A percentile compares a stretch with the other conserved stretches of the same genome.
Conservation (phyloP, 805 yeast genomes). For the Ogataea henricii region DNA sequence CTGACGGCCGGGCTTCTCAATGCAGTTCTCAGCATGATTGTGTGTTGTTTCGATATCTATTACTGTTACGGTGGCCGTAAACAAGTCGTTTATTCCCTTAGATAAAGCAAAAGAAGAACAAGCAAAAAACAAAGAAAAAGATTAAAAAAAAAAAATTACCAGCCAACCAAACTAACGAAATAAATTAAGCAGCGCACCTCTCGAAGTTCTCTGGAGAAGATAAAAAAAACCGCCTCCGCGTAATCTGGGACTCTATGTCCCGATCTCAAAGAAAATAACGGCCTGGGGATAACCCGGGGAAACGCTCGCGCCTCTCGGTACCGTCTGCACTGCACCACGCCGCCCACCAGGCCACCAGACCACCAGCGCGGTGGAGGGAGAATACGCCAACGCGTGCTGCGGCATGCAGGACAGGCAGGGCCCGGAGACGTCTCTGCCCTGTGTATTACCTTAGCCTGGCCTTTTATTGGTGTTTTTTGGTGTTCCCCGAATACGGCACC, state of each 20-base stretch:
- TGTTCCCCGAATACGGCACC: slow-evolving; percentile 12
- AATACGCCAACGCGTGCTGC: too few species aligned
- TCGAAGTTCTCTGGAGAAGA: background rate
- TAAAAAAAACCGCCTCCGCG: background rate
- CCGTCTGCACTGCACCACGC: too few species aligned
- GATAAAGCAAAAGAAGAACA: background rate
- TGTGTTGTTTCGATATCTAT: background rate
- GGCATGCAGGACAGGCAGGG: background rate
- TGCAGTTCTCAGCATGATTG: slow-evolving; percentile 24
- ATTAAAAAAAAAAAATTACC: background rate
- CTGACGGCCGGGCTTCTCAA: slow-evolving; percentile 17
- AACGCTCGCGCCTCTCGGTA: background rate
- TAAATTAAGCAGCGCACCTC: background rate
- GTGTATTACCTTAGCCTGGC: slow-evolving; percentile 8
- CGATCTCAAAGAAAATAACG: background rate
- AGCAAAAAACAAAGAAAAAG: background rate
- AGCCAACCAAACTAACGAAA: slow-evolving; percentile 6
- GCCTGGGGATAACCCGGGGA: background rate
- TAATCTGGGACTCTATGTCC: slow-evolving; percentile 1
- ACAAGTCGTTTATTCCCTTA: background rate
- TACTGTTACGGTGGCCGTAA: background rate
- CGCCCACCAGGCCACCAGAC: too few species aligned
- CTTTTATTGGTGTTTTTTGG: slow-evolving; percentile 9
- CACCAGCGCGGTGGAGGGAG: too few species aligned
- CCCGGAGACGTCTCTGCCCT: background rate